phyloP scores from a whole-genome alignment of 2,329 filamentous ascomycete genomes.

The Alternaria sp. region DNA sequence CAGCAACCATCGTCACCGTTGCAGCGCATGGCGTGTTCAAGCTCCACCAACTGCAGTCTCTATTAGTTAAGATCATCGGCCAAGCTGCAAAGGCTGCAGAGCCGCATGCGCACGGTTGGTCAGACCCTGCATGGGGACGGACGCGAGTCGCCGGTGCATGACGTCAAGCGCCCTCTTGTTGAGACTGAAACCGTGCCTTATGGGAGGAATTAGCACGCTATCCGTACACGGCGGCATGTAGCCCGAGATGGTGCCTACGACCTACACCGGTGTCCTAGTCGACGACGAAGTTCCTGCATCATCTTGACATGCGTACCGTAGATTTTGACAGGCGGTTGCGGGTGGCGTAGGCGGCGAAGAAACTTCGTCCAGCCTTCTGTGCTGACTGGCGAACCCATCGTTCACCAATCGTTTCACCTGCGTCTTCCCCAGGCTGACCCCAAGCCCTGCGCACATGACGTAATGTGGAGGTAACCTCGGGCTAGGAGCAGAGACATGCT shows the following conservation, averaged over 20 bases:
- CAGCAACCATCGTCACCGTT: constrained; percentile 16
- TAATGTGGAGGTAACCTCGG: constrained; percentile 21
- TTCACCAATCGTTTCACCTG: not conserved
- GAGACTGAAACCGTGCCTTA: constrained; percentile 23
- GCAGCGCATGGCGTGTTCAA: constrained; percentile 18
- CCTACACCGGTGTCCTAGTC: not conserved
- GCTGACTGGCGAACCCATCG: not conserved
- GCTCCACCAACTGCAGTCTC: constrained; percentile 19
- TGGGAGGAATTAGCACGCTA: constrained; percentile 23
- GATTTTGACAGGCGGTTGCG: not conserved
- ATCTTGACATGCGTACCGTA: not conserved
- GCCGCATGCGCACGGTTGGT: constrained; percentile 33
- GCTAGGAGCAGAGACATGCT: constrained; percentile 25
- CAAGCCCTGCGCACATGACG: constrained; percentile 24
- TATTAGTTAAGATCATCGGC: constrained; percentile 33
- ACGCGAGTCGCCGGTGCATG: constrained; percentile 16
- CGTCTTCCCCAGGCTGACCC: not conserved
- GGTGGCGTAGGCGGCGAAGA: not conserved
- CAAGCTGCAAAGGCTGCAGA: constrained; percentile 38
- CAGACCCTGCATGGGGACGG: constrained; percentile 27
- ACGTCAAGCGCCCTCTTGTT: constrained; percentile 31
- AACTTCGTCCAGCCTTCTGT: not conserved
- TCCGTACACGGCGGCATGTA: constrained; percentile 18
- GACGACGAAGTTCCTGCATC: constrained; percentile 4
- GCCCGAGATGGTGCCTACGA: constrained; percentile 13